Evolutionary conservation across 176 grass and related monocot species (phyloP).

Genomic region (Oropetium thomaeum): DNA sequence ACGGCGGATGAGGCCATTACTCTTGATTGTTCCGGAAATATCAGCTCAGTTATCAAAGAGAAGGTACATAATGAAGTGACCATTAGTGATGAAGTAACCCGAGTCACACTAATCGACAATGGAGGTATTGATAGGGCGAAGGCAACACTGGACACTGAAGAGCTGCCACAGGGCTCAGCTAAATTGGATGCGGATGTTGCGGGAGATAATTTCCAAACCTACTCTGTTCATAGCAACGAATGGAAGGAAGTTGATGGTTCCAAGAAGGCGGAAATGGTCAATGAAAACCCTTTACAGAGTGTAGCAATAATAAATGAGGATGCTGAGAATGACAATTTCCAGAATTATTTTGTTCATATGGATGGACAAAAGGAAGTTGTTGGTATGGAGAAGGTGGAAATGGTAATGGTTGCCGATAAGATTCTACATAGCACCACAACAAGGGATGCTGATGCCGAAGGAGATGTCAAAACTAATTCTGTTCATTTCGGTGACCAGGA

Average conservation of each 20-base stretch:
- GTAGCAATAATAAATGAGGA: background rate
- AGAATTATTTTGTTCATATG: background rate
- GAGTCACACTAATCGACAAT: background rate
- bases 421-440: background rate
- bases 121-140: background rate
- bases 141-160: background rate
- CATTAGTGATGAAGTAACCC: too few species aligned
- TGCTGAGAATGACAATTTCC: background rate
- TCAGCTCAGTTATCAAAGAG: background rate
- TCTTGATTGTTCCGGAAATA: too few species aligned
- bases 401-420: background rate
- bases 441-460: background rate
- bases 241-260: background rate
- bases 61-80: too few species aligned
- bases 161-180: background rate
- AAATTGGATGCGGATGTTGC: background rate
- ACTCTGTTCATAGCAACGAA: slow-evolving; percentile 6
- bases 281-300: too few species aligned
- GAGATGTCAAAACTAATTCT: background rate
- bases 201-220: background rate
- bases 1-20: background rate
- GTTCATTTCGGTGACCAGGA: background rate
- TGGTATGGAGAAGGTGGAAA: background rate
- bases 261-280: background rate
- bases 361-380: background rate